Percentiles rank a stretch among this genome's conserved stretches.
Evolutionary conservation across 2,329 filamentous ascomycete genomes (phyloP).

Genomic region (Penicillium sp.): DNA sequence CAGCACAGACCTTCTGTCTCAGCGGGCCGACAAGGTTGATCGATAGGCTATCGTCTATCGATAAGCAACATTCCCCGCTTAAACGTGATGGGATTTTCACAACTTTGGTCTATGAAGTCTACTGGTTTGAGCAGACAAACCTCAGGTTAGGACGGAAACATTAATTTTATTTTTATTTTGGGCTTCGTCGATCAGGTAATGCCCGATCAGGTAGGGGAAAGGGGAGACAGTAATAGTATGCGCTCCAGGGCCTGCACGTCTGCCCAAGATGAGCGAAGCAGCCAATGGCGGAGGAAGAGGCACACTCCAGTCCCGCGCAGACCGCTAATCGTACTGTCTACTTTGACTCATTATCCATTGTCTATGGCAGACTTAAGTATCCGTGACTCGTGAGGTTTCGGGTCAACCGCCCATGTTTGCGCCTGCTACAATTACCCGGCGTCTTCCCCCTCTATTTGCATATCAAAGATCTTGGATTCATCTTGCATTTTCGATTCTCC

Average conservation of each 20-base stretch:
- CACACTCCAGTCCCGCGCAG: slow-evolving; percentile 14
- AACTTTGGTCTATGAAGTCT: too few species aligned
- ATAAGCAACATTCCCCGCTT: not conserved
- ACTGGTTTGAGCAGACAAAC: too few species aligned
- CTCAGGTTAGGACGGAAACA: too few species aligned
- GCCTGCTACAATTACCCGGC: slow-evolving; percentile 1
- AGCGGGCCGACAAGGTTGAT: slow-evolving; percentile 1
- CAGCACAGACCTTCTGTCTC: slow-evolving; percentile 10
- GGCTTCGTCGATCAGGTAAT: not conserved
- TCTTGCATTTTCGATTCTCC: not conserved
- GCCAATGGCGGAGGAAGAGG: slow-evolving; percentile 37
- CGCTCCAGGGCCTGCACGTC: slow-evolving; percentile 13
- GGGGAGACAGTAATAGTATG: not conserved
- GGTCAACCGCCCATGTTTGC: not conserved
- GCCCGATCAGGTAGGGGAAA: slow-evolving; percentile 2
- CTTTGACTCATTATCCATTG: slow-evolving; percentile 4
- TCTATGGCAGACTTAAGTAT: not conserved
- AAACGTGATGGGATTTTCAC: not conserved
- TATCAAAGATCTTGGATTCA: not conserved
- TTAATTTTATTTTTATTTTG: not conserved
- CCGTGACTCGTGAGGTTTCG: not conserved
- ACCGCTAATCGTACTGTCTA: slow-evolving; percentile 17
- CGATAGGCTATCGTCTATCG: slow-evolving; percentile 11
- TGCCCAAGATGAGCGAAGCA: slow-evolving; percentile 70
- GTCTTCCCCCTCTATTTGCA: not conserved